Conservation (phyloP, 495 filamentous ascomycete genomes). For the Aspergillus campestris region DNA sequence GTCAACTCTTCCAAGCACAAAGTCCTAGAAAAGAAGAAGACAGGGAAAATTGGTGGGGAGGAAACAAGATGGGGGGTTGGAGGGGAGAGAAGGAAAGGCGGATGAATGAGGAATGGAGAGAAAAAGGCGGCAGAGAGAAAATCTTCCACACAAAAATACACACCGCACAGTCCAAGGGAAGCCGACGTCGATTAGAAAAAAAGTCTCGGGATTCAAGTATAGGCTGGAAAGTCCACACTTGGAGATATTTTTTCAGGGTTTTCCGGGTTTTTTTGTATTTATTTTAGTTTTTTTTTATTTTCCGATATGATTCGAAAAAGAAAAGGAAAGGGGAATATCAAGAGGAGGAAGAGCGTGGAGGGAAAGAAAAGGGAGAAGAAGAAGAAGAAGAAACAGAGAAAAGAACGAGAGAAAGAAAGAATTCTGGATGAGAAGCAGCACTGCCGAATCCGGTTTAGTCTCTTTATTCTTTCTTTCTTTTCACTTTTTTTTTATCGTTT, state of each 20-base stretch:
- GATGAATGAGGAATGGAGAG: slow-evolving; percentile 1
- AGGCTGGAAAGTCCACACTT: too few relatives aligned
- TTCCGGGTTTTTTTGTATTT: slow-evolving; percentile 23
- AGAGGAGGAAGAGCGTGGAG: slow-evolving; percentile 29
- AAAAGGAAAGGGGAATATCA: slow-evolving; percentile 29
- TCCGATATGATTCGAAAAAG: slow-evolving; percentile 31
- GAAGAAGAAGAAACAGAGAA: slow-evolving; percentile 22
- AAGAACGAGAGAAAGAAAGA: slow-evolving; percentile 37
- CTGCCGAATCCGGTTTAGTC: slow-evolving; percentile 4
- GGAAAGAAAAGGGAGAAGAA: slow-evolving; percentile 23
- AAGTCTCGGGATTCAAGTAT: too few relatives aligned
- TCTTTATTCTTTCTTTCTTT: slow-evolving; percentile 7
- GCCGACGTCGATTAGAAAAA: slow-evolving; percentile 10
- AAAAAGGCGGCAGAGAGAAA: slow-evolving; percentile 23
- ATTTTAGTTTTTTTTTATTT: slow-evolving; percentile 31
- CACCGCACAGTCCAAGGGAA: slow-evolving; percentile 34
- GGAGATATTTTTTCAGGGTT: slow-evolving; percentile 31
- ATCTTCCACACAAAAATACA: slow-evolving; percentile 26
- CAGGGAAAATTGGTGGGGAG: too few relatives aligned
- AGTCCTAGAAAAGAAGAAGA: too few relatives aligned
- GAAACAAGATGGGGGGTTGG: too few relatives aligned
- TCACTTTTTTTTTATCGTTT: slow-evolving; percentile 6
- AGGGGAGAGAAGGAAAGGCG: not conserved
- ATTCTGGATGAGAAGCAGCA: slow-evolving; percentile 18
- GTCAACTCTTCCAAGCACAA: too few relatives aligned